These are phyloP conservation scores for Solanum chilense DNA, from an alignment of 257 asterid species.

Conservation along the genomic window DNA sequence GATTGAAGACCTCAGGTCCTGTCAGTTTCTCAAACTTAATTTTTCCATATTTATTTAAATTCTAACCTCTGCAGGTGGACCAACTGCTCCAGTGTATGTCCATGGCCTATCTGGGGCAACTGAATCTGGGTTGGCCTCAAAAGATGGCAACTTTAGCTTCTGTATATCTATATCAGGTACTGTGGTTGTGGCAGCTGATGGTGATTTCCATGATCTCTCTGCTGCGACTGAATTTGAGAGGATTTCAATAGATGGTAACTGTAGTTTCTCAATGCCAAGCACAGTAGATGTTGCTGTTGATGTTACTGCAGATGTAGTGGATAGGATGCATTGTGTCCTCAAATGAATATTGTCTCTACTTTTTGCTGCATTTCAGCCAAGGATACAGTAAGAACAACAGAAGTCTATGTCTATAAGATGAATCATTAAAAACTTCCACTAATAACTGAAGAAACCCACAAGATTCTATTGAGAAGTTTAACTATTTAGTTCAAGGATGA, in stretches of 20 bases:
- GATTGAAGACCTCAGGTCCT: not conserved
- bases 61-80: constrained; percentile 56
- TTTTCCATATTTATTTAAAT: not conserved
- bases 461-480: not conserved
- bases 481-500: not conserved
- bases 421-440: not conserved
- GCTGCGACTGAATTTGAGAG: constrained; percentile 35
- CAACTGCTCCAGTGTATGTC: constrained; percentile 38
- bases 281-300: constrained; percentile 39
- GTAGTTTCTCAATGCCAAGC: constrained; percentile 60
- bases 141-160: constrained; percentile 36
- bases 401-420: not conserved
- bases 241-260: constrained; percentile 45
- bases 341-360: constrained; percentile 37
- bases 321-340: constrained; percentile 61
- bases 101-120: constrained; percentile 35
- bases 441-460: not conserved
- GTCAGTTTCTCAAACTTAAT: not conserved
- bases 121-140: constrained; percentile 46
- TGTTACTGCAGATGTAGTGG: constrained; percentile 45
- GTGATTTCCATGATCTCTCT: constrained; percentile 46
- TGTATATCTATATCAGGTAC: constrained; percentile 60
- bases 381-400: constrained; percentile 6
- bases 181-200: constrained; percentile 31
- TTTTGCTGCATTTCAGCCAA: constrained; percentile 57